phyloP scores from a whole-genome alignment of 2,329 filamentous ascomycete species.

The Paecilomyces sp. region DNA sequence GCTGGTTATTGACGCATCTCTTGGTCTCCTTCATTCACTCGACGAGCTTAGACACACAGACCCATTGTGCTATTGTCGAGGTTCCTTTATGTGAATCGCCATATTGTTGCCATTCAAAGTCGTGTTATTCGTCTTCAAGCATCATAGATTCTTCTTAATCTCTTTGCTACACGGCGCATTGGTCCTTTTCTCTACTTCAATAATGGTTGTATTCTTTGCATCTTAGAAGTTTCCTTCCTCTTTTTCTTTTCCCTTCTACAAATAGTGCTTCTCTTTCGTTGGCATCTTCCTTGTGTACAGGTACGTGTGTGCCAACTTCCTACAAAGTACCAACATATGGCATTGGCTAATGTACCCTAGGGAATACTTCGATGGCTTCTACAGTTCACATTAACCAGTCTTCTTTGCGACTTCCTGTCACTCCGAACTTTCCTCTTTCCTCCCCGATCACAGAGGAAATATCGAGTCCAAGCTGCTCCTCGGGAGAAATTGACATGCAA shows the following conservation, averaged over 20 bases:
- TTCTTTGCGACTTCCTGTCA: conserved; percentile 19
- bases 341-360: neutral
- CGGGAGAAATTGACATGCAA: conserved; percentile 21
- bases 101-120: neutral
- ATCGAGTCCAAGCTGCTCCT: conserved; percentile 28
- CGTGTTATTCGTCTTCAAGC: neutral
- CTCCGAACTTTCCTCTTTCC: conserved; percentile 34
- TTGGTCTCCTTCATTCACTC: neutral
- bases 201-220: neutral
- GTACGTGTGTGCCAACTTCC: neutral
- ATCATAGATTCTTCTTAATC: neutral
- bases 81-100: neutral
- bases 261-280: neutral
- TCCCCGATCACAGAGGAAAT: conserved; percentile 38
- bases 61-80: neutral
- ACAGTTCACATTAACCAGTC: conserved; percentile 13
- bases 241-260: neutral
- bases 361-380: neutral
- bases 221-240: neutral
- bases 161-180: neutral
- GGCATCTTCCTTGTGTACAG: neutral
- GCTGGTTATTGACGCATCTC: neutral
- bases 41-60: neutral
- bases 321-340: neutral
- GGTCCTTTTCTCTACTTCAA: neutral